Percentiles rank a stretch among this genome's conserved stretches.
phyloP scores from a whole-genome alignment of 306 rosid genomes.

The Fragaria ananassa region DNA sequence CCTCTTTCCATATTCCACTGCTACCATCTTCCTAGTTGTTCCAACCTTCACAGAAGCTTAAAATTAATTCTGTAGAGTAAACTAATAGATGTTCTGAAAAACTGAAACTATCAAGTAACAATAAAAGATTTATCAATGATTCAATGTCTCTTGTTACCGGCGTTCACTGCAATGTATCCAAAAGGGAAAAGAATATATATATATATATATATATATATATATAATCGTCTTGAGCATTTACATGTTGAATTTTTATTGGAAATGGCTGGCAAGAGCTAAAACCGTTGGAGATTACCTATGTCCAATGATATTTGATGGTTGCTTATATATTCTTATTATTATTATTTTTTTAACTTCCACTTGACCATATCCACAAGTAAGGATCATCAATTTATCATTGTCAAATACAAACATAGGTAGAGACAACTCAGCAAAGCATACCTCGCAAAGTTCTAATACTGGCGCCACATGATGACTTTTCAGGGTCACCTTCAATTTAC shows the following conservation, averaged over 20 bases:
- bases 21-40: conserved; percentile 73
- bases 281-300: not conserved
- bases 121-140: not conserved
- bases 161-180: not conserved
- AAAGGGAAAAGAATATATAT: not conserved
- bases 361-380: not conserved
- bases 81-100: conserved; percentile 22
- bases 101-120: conserved; percentile 12
- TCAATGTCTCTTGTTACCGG: not conserved
- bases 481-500: conserved; percentile 67
- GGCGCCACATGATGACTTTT: conserved; percentile 73
- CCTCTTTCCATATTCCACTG: conserved; percentile 73
- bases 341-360: not conserved
- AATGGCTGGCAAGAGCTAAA: not conserved
- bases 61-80: conserved; percentile 23
- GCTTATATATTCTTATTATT: not conserved
- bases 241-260: not conserved
- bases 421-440: conserved; percentile 26
- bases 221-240: not conserved
- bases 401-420: not conserved
- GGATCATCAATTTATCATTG: not conserved
- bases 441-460: conserved; percentile 86
- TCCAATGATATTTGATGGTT: not conserved
- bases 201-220: not conserved
- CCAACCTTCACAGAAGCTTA: conserved; percentile 67